Evolutionary conservation across 208 protist species (phyloP).

Genomic region (Leishmania amazonensis): DNA sequence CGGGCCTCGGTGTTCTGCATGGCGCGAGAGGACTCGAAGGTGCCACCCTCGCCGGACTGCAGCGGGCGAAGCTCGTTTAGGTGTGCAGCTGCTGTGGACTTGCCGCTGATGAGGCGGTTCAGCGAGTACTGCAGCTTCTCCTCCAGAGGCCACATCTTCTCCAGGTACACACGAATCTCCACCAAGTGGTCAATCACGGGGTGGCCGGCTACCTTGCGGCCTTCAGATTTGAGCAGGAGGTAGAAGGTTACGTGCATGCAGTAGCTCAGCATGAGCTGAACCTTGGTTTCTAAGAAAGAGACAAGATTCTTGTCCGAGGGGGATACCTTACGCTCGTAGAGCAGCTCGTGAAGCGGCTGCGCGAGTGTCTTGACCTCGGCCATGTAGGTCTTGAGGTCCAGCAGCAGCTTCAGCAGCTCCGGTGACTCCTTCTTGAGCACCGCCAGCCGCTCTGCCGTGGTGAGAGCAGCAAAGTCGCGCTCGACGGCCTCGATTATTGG

Average conservation of each 20-base stretch:
- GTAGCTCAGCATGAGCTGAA: constrained; percentile 95
- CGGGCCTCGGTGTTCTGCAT: constrained; percentile 53
- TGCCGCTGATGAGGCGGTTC: constrained; percentile 92
- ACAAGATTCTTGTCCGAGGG: constrained; percentile 79
- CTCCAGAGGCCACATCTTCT: constrained; percentile 95
- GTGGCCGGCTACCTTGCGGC: constrained; percentile 91
- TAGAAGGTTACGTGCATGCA: constrained; percentile 96
- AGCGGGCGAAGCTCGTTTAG: constrained; percentile 74
- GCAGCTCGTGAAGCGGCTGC: constrained; percentile 79
- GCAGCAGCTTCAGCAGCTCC: constrained; percentile 89
- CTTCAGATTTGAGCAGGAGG: constrained; percentile 92
- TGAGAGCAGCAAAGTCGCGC: constrained; percentile 87
- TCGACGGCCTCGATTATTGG: constrained; percentile 88
- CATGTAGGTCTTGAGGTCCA: constrained; percentile 87
- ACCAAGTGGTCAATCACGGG: constrained; percentile 95
- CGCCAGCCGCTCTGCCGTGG: constrained; percentile 82
- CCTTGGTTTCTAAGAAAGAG: constrained; percentile 90
- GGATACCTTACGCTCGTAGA: constrained; percentile 80
- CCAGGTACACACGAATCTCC: constrained; percentile 92
- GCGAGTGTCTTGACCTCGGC: constrained; percentile 85
- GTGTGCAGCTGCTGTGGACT: constrained; percentile 64
- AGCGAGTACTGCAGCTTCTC: constrained; percentile 96
- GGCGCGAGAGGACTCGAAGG: constrained; percentile 37
- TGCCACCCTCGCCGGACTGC: constrained; percentile 32
- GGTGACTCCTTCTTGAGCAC: constrained; percentile 92